phyloP scores from a whole-genome alignment of 768 basidiomycete genomes.

The Lactifluus volemus region DNA sequence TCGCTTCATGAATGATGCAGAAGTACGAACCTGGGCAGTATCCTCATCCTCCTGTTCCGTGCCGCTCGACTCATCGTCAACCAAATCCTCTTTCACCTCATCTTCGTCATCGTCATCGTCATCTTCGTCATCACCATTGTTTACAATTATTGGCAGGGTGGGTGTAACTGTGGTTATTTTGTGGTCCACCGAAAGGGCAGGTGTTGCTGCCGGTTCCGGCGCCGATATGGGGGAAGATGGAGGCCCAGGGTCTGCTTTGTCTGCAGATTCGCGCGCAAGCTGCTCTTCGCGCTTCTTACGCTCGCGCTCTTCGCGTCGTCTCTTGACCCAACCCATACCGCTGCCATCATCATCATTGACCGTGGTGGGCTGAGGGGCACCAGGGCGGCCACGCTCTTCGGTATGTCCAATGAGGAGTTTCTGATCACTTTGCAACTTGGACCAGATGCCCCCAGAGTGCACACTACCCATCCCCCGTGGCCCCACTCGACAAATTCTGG shows the following conservation, averaged over 20 bases:
- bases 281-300: conserved; percentile 34
- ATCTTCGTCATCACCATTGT: conserved; percentile 22
- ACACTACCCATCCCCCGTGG: conserved; percentile 68
- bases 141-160: conserved; percentile 6
- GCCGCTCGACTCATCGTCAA: conserved; percentile 15
- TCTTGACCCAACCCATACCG: conserved; percentile 76
- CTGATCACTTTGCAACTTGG: conserved; percentile 18
- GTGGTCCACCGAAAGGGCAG: not conserved
- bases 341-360: conserved; percentile 68
- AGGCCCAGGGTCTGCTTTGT: conserved; percentile 20
- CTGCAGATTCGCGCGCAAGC: conserved; percentile 24
- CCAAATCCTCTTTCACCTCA: conserved; percentile 3
- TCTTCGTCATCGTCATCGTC: conserved; percentile 9
- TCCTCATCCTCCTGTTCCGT: conserved; percentile 22
- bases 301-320: conserved; percentile 48
- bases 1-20: not conserved
- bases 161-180: not conserved
- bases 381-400: conserved; percentile 10
- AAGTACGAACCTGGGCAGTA: conserved; percentile 25
- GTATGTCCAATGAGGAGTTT: conserved; percentile 15
- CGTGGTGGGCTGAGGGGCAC: conserved; percentile 22
- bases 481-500: conserved; percentile 90
- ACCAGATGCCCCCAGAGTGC: conserved; percentile 13
- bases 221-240: not conserved
- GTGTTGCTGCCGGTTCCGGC: not conserved